Base-by-base conservation (phyloP, 2,329 filamentous ascomycete species). In the Clonostachys rosea region DNA sequence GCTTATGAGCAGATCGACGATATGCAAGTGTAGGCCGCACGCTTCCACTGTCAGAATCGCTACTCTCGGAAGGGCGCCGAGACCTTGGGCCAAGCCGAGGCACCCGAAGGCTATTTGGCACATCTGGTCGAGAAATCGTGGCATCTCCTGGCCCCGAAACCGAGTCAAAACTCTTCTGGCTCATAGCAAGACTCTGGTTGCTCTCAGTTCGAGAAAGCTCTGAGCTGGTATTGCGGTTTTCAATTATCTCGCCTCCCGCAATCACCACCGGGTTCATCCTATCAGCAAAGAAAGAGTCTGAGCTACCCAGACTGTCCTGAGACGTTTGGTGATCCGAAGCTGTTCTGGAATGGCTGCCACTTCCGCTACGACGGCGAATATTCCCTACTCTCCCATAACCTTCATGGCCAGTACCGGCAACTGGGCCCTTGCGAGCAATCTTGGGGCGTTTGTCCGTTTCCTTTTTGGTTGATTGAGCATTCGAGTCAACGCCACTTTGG, bases 381-480 rank as follows among this genome's bases (percentile, higher is more conserved):
- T 75, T 70, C 4, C 83, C 82, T 47, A 89, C 73, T 47, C 78
- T 79, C 1, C 86, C 86, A 57, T 92, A 91, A 2, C 87, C 87
- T 68, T 97, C 92, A 58, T 97, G 91, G 0, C 92, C 92, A 36
- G 92, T 97, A n/a, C 92, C 92, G 39, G 92, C 92, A 14, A 79
- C 82, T 18, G 92, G 92, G 0, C 92, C 91, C 64, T 90, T 92
- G 30, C 87, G 79, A 20, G 71, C 6, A 39, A 39, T 9, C 16
- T 50, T 8, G 24, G 9, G 24, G 24, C 24, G 24, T 30, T 30
- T 30, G 9, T 30, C 24, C 71, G 60, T 52, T 77, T 83, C 9
- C 33, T 45, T 57, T 24, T 57, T 56, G 1, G 56, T 52, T 33
- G 57, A 59, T 36, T 76, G 74, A 59, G 78, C 82, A n/a, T 83